A percentile compares a stretch with the other conserved stretches of the same genome.
Conservation (phyloP, 208 protist species). For the Hexamita inflata region DNA sequence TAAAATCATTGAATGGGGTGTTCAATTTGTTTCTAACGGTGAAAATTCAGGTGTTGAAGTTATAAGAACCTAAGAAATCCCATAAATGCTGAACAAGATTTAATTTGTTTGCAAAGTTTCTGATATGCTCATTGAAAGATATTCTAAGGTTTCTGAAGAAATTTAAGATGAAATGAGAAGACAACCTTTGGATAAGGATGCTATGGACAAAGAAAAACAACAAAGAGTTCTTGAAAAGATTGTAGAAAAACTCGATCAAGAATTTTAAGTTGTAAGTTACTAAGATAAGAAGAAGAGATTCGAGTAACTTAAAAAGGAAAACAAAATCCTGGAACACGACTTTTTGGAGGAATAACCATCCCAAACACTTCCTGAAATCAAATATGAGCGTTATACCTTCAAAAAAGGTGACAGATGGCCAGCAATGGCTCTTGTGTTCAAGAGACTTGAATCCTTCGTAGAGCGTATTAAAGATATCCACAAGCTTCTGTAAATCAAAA, state of each 20-base stretch:
- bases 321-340: background rate
- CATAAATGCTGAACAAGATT: background rate
- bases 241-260: background rate
- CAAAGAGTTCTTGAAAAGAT: background rate
- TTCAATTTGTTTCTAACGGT: background rate
- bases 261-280: background rate
- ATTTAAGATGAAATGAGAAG: background rate
- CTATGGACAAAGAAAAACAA: background rate
- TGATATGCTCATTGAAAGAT: background rate
- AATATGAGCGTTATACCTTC: background rate
- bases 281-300: background rate
- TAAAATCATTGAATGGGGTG: conserved; percentile 24
- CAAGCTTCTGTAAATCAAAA: background rate
- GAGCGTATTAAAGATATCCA: conserved; percentile 28
- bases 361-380: background rate
- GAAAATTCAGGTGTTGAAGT: background rate
- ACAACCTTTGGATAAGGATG: background rate
- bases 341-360: background rate
- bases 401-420: conserved; percentile 20
- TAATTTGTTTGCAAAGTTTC: background rate
- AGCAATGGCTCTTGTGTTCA: background rate
- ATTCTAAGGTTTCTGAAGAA: background rate
- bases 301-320: background rate
- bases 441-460: conserved; percentile 15
- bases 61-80: background rate